A percentile compares a stretch with the other conserved stretches of the same genome.
These are phyloP conservation scores for Apiospora hydei DNA, from an alignment of 2,329 filamentous ascomycete species.

Conservation along the genomic window DNA sequence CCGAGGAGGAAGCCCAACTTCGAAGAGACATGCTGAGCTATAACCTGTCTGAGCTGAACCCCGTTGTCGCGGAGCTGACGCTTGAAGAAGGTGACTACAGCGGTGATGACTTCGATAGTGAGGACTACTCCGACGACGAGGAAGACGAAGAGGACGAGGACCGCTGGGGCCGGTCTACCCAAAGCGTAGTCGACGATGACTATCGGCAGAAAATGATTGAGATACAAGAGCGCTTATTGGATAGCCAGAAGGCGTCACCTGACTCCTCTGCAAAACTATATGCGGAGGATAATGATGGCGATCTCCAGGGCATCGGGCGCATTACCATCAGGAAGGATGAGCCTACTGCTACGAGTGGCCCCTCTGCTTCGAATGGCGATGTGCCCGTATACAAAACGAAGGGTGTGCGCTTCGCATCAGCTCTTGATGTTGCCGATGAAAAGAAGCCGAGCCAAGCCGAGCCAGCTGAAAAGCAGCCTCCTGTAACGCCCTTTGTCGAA, in stretches of 20 bases:
- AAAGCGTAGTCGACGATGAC: slow-evolving; percentile 71
- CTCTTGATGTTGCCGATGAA: slow-evolving; percentile 37
- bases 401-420: slow-evolving; percentile 40
- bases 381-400: slow-evolving; percentile 41
- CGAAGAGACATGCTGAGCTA: slow-evolving; percentile 92
- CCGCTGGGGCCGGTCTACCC: slow-evolving; percentile 76
- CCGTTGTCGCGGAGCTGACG: slow-evolving; percentile 90
- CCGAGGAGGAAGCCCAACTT: slow-evolving; percentile 78
- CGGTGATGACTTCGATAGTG: slow-evolving; percentile 58
- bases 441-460: slow-evolving; percentile 32
- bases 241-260: not conserved
- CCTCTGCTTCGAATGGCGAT: slow-evolving; percentile 16
- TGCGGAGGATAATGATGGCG: slow-evolving; percentile 46
- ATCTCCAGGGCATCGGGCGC: slow-evolving; percentile 47
- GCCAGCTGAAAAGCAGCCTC: not conserved
- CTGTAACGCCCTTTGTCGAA: slow-evolving; percentile 46
- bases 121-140: slow-evolving; percentile 61
- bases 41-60: slow-evolving; percentile 84
- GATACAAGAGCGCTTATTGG: slow-evolving; percentile 73
- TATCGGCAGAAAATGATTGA: slow-evolving; percentile 86
- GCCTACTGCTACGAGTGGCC: not conserved
- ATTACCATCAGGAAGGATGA: slow-evolving; percentile 46
- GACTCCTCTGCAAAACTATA: slow-evolving; percentile 10
- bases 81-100: slow-evolving; percentile 73
- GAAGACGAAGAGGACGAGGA: slow-evolving; percentile 68